phyloP scores from a whole-genome alignment of 202 grass and related monocot species.

The Zoysia matrella region DNA sequence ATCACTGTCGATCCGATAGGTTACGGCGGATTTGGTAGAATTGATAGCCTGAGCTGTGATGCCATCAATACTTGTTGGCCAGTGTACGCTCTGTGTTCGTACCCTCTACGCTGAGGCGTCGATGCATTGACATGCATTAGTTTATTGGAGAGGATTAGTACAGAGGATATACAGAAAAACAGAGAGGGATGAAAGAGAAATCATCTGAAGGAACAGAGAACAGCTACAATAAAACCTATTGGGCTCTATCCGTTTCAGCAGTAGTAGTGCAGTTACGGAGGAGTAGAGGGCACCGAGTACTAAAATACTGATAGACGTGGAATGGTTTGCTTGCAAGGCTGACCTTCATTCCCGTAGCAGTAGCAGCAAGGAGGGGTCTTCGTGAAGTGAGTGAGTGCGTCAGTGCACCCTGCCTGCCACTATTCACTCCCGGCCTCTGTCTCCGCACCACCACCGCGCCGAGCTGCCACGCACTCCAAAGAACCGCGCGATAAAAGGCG shows the following conservation, averaged over 20 bases:
- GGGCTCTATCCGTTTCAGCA: background rate
- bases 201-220: background rate
- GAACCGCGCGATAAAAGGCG: slow-evolving; percentile 41
- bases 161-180: background rate
- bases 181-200: background rate
- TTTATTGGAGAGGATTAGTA: background rate
- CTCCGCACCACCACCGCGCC: slow-evolving; percentile 4
- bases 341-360: background rate
- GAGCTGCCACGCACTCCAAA: slow-evolving; percentile 38
- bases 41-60: background rate
- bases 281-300: background rate
- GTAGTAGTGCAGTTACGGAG: background rate
- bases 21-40: slow-evolving; percentile 3
- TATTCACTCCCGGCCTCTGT: slow-evolving; percentile 41
- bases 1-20: background rate
- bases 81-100: background rate
- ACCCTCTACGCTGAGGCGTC: background rate
- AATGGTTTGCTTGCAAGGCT: background rate
- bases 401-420: slow-evolving; percentile 2
- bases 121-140: background rate
- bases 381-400: background rate
- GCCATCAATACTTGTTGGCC: slow-evolving; percentile 35
- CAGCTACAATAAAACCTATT: background rate
- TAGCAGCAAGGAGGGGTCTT: background rate
- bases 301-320: background rate